Evolutionary conservation across 2,329 filamentous ascomycete species (phyloP).

Genomic region (Pyricularia pennisetigena): DNA sequence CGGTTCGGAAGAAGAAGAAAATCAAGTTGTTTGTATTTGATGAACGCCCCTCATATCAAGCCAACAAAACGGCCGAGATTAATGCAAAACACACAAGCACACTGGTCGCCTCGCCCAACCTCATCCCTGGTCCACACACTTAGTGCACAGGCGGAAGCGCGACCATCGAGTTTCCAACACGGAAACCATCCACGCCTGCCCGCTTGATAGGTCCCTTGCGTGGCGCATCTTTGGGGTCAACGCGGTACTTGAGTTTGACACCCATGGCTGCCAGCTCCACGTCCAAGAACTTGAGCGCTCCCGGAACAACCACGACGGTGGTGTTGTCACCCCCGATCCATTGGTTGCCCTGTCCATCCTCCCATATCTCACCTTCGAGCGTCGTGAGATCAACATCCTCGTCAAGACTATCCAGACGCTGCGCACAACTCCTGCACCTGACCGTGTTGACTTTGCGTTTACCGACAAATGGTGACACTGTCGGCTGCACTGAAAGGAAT

Average conservation of each 20-base stretch:
- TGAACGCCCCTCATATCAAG: background rate
- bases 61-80: background rate
- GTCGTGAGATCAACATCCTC: slow-evolving; percentile 45
- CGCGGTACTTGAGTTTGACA: slow-evolving; percentile 77
- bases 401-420: slow-evolving; percentile 44
- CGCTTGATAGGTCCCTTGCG: slow-evolving; percentile 40
- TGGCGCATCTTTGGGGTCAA: slow-evolving; percentile 55
- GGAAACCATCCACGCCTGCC: slow-evolving; percentile 20
- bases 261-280: slow-evolving; percentile 96
- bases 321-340: slow-evolving; percentile 88
- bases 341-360: slow-evolving; percentile 75
- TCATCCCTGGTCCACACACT: background rate
- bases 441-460: slow-evolving; percentile 62
- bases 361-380: slow-evolving; percentile 72
- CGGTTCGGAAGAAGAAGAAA: background rate
- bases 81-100: background rate
- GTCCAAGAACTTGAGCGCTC: slow-evolving; percentile 86
- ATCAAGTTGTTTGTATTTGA: background rate
- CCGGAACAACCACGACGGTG: slow-evolving; percentile 83
- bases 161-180: slow-evolving; percentile 1
- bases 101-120: background rate
- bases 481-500: slow-evolving; percentile 81
- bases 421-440: slow-evolving; percentile 71
- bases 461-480: slow-evolving; percentile 54
- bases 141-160: slow-evolving; percentile 1